Percentiles rank a stretch among this genome's conserved stretches.
These are phyloP conservation scores for Aspergillus viridinutans DNA, from an alignment of 2,329 filamentous ascomycete genomes.

Conservation along the genomic window DNA sequence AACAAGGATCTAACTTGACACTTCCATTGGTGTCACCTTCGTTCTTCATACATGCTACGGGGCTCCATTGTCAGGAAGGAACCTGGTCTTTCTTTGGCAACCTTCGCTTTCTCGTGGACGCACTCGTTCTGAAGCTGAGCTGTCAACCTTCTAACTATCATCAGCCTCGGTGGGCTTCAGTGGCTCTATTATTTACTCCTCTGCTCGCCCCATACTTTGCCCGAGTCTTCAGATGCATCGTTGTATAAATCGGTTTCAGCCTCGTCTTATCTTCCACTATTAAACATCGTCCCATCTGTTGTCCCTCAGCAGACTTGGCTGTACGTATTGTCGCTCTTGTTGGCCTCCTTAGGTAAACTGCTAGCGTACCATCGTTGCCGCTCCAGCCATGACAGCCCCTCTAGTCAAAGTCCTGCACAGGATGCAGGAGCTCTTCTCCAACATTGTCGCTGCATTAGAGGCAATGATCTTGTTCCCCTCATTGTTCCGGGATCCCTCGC, in stretches of 20 bases:
- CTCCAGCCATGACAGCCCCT: constrained; percentile 30
- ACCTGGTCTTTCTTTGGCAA: neutral
- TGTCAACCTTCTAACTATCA: neutral
- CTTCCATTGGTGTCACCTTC: constrained; percentile 18
- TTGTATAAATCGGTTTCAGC: constrained; percentile 11
- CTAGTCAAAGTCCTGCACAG: constrained; percentile 38
- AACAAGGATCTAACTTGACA: constrained; percentile 7
- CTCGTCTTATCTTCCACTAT: constrained; percentile 5
- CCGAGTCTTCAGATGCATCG: constrained; percentile 7
- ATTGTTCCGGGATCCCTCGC: constrained; percentile 31
- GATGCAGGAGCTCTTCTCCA: constrained; percentile 40
- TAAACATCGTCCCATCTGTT: constrained; percentile 3
- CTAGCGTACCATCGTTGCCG: neutral
- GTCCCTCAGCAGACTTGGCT: neutral
- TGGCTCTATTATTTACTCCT: neutral
- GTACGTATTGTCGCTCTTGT: neutral
- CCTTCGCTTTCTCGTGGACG: neutral
- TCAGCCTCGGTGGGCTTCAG: neutral
- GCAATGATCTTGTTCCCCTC: constrained; percentile 40
- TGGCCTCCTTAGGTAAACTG: constrained; percentile 1
- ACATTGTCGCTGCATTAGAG: constrained; percentile 37
- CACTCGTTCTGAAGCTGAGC: neutral
- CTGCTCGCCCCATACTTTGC: constrained; percentile 5
- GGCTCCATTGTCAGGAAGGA: constrained; percentile 11
- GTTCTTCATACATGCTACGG: constrained; percentile 16